These are phyloP conservation scores for Wickerhamomyces xylosicus DNA, from an alignment of 805 yeast genomes.

Conservation along the genomic window DNA sequence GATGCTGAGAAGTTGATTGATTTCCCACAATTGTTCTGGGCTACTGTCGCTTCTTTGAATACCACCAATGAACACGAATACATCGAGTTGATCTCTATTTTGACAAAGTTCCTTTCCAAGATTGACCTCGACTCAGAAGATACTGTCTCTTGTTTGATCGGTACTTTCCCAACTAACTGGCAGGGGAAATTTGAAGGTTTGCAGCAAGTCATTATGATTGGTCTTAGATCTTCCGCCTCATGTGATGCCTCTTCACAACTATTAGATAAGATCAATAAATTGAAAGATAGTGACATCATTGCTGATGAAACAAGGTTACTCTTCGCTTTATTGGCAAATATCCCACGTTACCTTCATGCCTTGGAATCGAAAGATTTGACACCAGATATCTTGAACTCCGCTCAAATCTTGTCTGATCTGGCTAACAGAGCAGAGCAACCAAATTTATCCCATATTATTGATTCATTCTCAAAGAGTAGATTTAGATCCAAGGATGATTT, in stretches of 20 bases:
- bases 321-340: slow-evolving; percentile 61
- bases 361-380: slow-evolving; percentile 46
- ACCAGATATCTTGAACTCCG: slow-evolving; percentile 39
- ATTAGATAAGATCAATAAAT: slow-evolving; percentile 56
- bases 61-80: slow-evolving; percentile 91
- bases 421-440: slow-evolving; percentile 47
- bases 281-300: slow-evolving; percentile 67
- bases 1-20: slow-evolving; percentile 70
- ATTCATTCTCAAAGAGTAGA: slow-evolving; percentile 65
- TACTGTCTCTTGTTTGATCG: slow-evolving; percentile 70
- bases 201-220: slow-evolving; percentile 69
- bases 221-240: slow-evolving; percentile 72
- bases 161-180: slow-evolving; percentile 93
- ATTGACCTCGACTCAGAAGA: slow-evolving; percentile 81
- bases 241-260: slow-evolving; percentile 70
- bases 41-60: slow-evolving; percentile 80
- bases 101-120: slow-evolving; percentile 75
- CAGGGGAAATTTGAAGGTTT: slow-evolving; percentile 89
- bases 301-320: slow-evolving; percentile 63
- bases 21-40: slow-evolving; percentile 94
- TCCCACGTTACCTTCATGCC: slow-evolving; percentile 81
- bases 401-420: slow-evolving; percentile 48
- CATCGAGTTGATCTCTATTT: slow-evolving; percentile 73
- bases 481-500: slow-evolving; percentile 91
- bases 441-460: slow-evolving; percentile 59